Percentiles rank a stretch among this genome's conserved stretches.
Evolutionary conservation across 1,284 basidiomycete species (phyloP).

Genomic region (Vanrija sp.): DNA sequence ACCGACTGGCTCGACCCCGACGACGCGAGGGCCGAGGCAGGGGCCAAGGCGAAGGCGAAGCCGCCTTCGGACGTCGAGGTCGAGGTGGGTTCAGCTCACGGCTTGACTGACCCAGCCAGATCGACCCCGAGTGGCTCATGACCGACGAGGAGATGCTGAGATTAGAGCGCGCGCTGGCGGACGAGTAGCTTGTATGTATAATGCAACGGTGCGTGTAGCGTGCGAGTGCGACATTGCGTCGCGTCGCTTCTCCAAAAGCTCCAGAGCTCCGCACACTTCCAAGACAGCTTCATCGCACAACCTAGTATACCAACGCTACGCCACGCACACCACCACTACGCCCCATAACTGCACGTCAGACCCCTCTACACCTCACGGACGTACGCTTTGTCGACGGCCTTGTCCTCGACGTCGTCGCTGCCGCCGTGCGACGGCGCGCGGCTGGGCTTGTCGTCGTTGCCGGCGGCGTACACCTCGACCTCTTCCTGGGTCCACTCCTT

Average conservation of each 20-base stretch:
- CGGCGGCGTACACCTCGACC: conserved; percentile 17
- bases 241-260: too few relatives aligned
- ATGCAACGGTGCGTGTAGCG: too few relatives aligned
- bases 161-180: conserved; percentile 25
- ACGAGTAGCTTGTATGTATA: too few relatives aligned
- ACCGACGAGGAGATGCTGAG: conserved; percentile 25
- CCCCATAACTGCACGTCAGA: too few relatives aligned
- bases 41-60: conserved; percentile 51
- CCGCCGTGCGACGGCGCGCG: too few relatives aligned
- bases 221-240: too few relatives aligned
- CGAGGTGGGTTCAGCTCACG: neutral
- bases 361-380: too few relatives aligned
- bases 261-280: too few relatives aligned
- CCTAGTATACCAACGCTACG: too few relatives aligned
- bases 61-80: conserved; percentile 10
- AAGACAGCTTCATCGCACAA: too few relatives aligned
- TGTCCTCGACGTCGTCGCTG: neutral
- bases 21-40: conserved; percentile 21
- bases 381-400: too few relatives aligned
- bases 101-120: conserved; percentile 14
- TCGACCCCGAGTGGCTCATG: conserved; percentile 39
- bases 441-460: neutral
- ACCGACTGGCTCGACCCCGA: conserved; percentile 41
- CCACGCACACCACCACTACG: too few relatives aligned
- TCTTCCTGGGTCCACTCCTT: conserved; percentile 28